Evolutionary conservation across 2,329 filamentous ascomycete genomes (phyloP), one percentile per base, ranked within the genome.

Genomic region (Fusarium devonianum): DNA sequence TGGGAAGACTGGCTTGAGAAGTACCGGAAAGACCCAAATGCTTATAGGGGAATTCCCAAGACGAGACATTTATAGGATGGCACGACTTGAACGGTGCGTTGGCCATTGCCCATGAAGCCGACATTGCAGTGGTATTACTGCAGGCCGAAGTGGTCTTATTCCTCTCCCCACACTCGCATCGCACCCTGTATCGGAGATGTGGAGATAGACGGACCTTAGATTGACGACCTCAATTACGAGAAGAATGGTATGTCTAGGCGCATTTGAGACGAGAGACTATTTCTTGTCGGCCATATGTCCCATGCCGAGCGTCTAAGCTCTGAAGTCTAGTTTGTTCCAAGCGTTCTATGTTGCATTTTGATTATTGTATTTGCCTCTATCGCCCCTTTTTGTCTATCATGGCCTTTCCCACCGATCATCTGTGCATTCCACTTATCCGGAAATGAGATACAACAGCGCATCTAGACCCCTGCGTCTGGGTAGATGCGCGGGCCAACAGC

Each of bases 81-180:
- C 38, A 56, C 43, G 56, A 54, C 43, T 46, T 43, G 10, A 21
- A 42, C 50, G 21, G 48, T 54, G 49, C 32, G 35, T 49, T 40
- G 42, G 46, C 34, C 55, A 48, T 43, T 40, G 45, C 49, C 53
- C 32, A 51, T 46, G 47, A 53, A 60, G 43, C 35, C 40, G 48
- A 36, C 34, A 42, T 30, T 53, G 40, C 48, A 40, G 43, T 55
- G 48, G 35, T 22, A 45, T 43, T 48, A 48, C 32, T 26, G 41
- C 23, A 25, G 28, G 13, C 26, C 17, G 23, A 35, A 48, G 52
- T 62, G 59, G 60, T 52, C 53, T 61, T 39, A 61, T 53, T 30
- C 35, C 46, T 64, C 60, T 64, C 58, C 58, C 51, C 53, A 60
- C 60, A 51, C 48, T 51, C 46, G 38, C 50, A 60, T 44, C 35